A percentile compares a stretch with the other conserved stretches of the same genome.
Evolutionary conservation across 1,139 yeast species (phyloP).

Genomic region (Geotrichum cucujoidarum): DNA sequence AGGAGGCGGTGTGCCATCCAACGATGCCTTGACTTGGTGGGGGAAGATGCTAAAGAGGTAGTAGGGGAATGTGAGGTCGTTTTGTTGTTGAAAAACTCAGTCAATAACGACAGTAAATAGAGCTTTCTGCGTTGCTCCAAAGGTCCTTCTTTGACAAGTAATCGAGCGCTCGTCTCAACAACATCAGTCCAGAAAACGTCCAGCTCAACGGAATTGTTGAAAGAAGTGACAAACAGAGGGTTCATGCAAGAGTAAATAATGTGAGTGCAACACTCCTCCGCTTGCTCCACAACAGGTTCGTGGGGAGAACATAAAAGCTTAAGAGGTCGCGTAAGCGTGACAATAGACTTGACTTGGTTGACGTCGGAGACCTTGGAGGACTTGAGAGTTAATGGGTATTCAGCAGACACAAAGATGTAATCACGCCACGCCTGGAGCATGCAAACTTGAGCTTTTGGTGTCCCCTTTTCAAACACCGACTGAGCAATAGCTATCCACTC

Average conservation of each 20-base stretch:
- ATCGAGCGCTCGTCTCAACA: conserved; percentile 1
- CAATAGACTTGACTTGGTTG: neutral
- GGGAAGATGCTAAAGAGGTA: neutral
- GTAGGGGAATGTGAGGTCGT: too few relatives aligned
- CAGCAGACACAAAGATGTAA: conserved; percentile 5
- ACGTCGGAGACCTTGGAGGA: neutral
- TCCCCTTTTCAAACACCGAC: conserved; percentile 20
- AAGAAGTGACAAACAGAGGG: neutral
- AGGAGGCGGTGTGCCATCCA: neutral
- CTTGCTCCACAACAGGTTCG: conserved; percentile 3
- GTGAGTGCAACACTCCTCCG: conserved; percentile 2
- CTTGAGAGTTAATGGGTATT: conserved; percentile 4
- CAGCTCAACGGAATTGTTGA: conserved; percentile 1
- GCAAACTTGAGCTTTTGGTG: neutral
- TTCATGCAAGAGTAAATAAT: conserved; percentile 8
- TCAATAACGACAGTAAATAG: too few relatives aligned
- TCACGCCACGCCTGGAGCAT: conserved; percentile 13
- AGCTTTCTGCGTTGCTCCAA: neutral
- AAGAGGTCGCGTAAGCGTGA: conserved; percentile 4
- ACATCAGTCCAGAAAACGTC: conserved; percentile 6
- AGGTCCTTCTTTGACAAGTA: conserved; percentile 1
- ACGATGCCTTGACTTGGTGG: neutral
- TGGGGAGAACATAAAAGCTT: neutral
- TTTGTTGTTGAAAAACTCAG: too few relatives aligned
- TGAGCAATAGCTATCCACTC: conserved; percentile 24